Percentiles rank a stretch among this genome's conserved stretches.
Conservation (phyloP, 345 rosid genomes). For the Pugionium cornutum region DNA sequence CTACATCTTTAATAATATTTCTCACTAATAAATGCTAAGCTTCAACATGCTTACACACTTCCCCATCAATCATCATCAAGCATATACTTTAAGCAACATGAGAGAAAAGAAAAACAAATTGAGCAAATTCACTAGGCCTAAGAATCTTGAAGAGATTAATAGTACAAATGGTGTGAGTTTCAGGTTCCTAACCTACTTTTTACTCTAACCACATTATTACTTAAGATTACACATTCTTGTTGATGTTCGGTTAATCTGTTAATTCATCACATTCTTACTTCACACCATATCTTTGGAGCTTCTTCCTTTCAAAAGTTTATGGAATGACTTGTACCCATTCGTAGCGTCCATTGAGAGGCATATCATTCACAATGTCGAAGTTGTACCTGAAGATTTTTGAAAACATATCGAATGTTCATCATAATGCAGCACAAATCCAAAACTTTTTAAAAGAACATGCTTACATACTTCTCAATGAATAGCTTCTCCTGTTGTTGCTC, state of each 20-base stretch:
- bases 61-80: constrained; percentile 32
- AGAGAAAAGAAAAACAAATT: constrained; percentile 19
- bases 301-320: constrained; percentile 31
- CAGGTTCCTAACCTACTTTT: constrained; percentile 32
- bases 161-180: constrained; percentile 40
- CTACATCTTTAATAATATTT: constrained; percentile 22
- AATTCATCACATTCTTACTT: constrained; percentile 33
- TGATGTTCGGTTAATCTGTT: constrained; percentile 39
- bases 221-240: constrained; percentile 30
- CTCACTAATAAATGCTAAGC: constrained; percentile 23
- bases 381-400: constrained; percentile 56
- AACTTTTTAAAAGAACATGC: not conserved
- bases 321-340: constrained; percentile 72
- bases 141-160: constrained; percentile 17
- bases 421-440: not conserved
- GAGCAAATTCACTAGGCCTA: constrained; percentile 19
- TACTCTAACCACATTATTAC: constrained; percentile 39
- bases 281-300: constrained; percentile 27
- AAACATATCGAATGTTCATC: not conserved
- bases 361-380: constrained; percentile 72
- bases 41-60: constrained; percentile 26
- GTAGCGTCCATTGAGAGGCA: constrained; percentile 73
- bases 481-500: constrained; percentile 60
- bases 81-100: constrained; percentile 25
- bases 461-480: constrained; percentile 64